Evolutionary conservation across 108 stramenopile genomes (phyloP).

Genomic region (Cyclotella atomus): DNA sequence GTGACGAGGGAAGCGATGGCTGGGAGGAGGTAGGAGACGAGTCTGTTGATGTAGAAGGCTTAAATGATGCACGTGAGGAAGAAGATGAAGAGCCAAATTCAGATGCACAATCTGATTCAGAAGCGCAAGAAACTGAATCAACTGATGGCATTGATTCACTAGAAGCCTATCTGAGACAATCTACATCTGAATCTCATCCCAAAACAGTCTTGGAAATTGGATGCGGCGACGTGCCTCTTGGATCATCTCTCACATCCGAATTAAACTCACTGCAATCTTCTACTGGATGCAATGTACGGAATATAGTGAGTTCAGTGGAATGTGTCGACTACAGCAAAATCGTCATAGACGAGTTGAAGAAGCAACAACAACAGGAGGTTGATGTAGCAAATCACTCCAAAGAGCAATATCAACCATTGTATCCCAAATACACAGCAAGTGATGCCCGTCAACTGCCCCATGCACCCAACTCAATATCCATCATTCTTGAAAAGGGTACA

Average conservation of each 20-base stretch:
- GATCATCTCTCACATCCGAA: conserved; percentile 43
- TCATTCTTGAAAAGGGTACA: conserved; percentile 88
- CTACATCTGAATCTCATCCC: conserved; percentile 20
- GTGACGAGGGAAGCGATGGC: conserved; percentile 46
- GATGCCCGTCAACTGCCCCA: conserved; percentile 71
- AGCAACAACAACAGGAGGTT: conserved; percentile 9
- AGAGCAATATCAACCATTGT: not conserved
- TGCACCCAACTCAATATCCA: conserved; percentile 47
- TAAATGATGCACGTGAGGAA: not conserved
- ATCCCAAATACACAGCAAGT: conserved; percentile 49
- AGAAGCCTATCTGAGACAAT: not conserved
- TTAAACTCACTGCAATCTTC: conserved; percentile 34
- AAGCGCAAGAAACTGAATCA: too few species aligned
- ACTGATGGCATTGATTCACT: not conserved
- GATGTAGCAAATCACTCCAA: not conserved
- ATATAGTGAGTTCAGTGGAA: conserved; percentile 53
- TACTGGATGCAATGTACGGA: conserved; percentile 15
- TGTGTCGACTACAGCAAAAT: conserved; percentile 75
- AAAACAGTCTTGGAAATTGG: conserved; percentile 79
- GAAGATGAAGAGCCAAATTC: not conserved
- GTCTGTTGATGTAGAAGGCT: conserved; percentile 12
- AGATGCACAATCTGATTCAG: not conserved
- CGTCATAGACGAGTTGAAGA: conserved; percentile 63
- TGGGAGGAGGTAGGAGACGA: conserved; percentile 53
- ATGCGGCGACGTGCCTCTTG: conserved; percentile 85